Percentiles rank a stretch among this genome's conserved stretches.
Evolutionary conservation across 495 filamentous ascomycete species (phyloP).

Genomic region (Daldinia decipiens): DNA sequence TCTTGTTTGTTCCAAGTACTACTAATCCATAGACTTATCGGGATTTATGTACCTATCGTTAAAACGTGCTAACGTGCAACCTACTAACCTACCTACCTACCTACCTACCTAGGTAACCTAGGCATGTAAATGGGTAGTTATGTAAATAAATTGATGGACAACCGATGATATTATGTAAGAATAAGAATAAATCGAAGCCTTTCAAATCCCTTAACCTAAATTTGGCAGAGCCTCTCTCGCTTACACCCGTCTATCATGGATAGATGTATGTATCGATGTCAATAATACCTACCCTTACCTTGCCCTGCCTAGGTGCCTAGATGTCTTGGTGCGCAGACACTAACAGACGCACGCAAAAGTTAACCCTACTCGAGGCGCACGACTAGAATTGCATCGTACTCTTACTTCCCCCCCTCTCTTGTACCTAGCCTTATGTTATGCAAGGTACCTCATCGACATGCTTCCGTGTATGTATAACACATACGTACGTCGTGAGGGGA

Average conservation of each 20-base stretch:
- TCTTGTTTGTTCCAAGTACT: too few relatives aligned
- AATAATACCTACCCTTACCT: neutral
- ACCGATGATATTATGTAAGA: conserved; percentile 7
- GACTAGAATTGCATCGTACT: conserved; percentile 1
- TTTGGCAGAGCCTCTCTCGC: conserved; percentile 10
- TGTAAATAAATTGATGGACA: neutral
- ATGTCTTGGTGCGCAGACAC: neutral
- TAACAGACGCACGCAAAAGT: conserved; percentile 2
- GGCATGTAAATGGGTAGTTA: too few relatives aligned
- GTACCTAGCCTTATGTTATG: conserved; percentile 39
- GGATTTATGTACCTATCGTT: conserved; percentile 21
- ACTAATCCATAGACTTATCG: conserved; percentile 16
- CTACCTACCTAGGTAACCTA: too few relatives aligned
- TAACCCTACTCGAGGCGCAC: neutral
- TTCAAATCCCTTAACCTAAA: conserved; percentile 5
- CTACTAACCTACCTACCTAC: too few relatives aligned
- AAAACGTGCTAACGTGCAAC: neutral
- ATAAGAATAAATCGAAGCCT: neutral
- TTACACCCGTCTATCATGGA: neutral
- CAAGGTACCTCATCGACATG: conserved; percentile 41
- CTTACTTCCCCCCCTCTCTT: conserved; percentile 8
- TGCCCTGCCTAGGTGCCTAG: neutral
- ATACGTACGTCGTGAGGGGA: conserved; percentile 31
- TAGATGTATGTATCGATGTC: neutral
- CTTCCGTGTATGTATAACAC: conserved; percentile 19